These are phyloP conservation scores for Kwoniella mangroviensis DNA, from an alignment of 768 basidiomycete genomes.

Conservation along the genomic window DNA sequence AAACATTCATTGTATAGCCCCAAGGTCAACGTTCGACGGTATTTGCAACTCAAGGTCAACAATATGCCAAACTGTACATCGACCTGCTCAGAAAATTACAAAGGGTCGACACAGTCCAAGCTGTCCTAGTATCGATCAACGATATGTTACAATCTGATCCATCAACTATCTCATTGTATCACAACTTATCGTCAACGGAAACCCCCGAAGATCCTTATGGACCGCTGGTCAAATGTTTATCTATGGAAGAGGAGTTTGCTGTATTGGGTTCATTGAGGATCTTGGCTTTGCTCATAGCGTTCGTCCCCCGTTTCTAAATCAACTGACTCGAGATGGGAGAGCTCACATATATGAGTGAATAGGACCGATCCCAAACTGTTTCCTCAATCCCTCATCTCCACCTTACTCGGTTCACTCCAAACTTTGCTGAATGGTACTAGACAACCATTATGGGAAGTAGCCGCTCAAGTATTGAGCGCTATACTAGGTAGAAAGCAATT, in stretches of 20 bases:
- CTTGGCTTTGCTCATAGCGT: constrained; percentile 82
- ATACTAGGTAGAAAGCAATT: constrained; percentile 79
- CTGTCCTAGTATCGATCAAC: constrained; percentile 77
- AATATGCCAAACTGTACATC: constrained; percentile 87
- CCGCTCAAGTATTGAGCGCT: constrained; percentile 87
- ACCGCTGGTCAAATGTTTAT: constrained; percentile 67
- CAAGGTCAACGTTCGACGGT: constrained; percentile 65
- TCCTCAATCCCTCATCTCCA: constrained; percentile 33
- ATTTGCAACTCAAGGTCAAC: constrained; percentile 77
- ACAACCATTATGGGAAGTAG: constrained; percentile 70
- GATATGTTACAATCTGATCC: constrained; percentile 66
- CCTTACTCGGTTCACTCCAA: constrained; percentile 57
- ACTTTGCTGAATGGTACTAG: constrained; percentile 65
- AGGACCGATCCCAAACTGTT: constrained; percentile 56
- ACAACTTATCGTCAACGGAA: constrained; percentile 36
- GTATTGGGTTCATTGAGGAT: constrained; percentile 88
- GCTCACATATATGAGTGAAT: background rate
- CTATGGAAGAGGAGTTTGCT: constrained; percentile 91
- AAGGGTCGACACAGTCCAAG: constrained; percentile 71
- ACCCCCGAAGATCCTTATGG: constrained; percentile 38
- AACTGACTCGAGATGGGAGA: background rate
- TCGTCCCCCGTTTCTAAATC: constrained; percentile 22
- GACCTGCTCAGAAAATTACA: constrained; percentile 86
- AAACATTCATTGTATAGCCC: constrained; percentile 32
- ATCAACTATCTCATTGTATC: constrained; percentile 52